A percentile compares a stretch with the other conserved stretches of the same genome.
Evolutionary conservation across 2,329 filamentous ascomycete genomes (phyloP).

Genomic region (Huntiella abstrusa): DNA sequence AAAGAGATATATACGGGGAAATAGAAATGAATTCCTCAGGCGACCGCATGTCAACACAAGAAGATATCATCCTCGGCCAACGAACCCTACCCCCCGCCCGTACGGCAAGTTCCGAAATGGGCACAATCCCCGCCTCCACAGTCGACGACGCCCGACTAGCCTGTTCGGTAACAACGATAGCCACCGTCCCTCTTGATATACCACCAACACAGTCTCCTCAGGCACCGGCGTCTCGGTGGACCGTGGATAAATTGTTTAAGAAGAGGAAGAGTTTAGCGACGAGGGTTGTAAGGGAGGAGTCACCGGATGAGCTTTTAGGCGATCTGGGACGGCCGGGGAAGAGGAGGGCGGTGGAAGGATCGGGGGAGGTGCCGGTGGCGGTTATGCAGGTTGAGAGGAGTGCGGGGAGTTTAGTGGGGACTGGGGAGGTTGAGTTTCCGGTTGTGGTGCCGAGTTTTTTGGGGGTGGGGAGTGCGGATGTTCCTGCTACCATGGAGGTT

Average conservation of each 20-base stretch:
- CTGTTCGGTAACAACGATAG: too few relatives aligned
- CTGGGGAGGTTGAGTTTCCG: not conserved
- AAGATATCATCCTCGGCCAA: not conserved
- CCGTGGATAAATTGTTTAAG: not conserved
- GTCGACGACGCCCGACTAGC: too few relatives aligned
- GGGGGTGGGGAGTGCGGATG: not conserved
- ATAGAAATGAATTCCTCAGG: not conserved
- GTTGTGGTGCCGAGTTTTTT: not conserved
- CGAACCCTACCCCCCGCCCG: not conserved
- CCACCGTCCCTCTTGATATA: not conserved
- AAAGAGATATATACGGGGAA: conserved; percentile 2
- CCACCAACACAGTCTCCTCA: not conserved
- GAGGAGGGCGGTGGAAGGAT: not conserved
- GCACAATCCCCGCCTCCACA: too few relatives aligned
- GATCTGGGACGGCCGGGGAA: not conserved
- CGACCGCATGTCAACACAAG: not conserved
- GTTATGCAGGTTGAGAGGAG: conserved; percentile 14
- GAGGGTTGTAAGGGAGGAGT: not conserved
- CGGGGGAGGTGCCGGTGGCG: not conserved
- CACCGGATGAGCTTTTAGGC: not conserved
- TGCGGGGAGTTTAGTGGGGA: conserved; percentile 6
- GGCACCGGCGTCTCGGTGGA: not conserved
- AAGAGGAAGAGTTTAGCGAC: not conserved
- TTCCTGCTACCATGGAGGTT: not conserved
- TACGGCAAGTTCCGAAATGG: too few relatives aligned